Conservation (phyloP, 1,284 basidiomycete species). For the Calocybe gambosa region DNA sequence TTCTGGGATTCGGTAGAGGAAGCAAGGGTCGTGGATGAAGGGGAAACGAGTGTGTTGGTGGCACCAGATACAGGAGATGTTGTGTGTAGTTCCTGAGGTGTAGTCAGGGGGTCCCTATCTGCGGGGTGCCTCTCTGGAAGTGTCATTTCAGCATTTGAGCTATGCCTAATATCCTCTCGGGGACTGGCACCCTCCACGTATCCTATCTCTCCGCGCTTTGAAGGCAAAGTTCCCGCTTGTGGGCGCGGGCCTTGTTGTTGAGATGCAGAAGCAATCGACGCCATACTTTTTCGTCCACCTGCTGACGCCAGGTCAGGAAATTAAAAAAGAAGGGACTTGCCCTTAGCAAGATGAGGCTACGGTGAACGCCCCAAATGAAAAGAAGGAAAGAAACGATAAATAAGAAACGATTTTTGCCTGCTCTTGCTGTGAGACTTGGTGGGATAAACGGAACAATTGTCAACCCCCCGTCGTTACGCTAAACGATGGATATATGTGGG, state of each 20-base stretch:
- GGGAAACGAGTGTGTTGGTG: conserved; percentile 17
- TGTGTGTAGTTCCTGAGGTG: conserved; percentile 10
- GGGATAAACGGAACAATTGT: neutral
- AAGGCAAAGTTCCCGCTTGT: conserved; percentile 57
- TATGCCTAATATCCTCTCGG: conserved; percentile 15
- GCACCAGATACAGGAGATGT: conserved; percentile 15
- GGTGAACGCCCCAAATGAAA: conserved; percentile 2
- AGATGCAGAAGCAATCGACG: conserved; percentile 16
- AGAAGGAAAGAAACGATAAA: conserved; percentile 5
- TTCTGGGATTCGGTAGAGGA: conserved; percentile 17
- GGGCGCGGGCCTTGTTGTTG: conserved; percentile 25
- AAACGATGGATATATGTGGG: conserved; percentile 13
- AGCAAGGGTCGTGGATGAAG: conserved; percentile 17
- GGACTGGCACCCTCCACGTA: conserved; percentile 39
- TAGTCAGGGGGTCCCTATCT: conserved; percentile 34
- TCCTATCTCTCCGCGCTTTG: conserved; percentile 62
- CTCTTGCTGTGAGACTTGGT: conserved; percentile 8
- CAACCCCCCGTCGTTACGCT: conserved; percentile 10
- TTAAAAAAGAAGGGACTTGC: conserved; percentile 13
- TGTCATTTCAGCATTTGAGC: conserved; percentile 14
- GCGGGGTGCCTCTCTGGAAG: conserved; percentile 49
- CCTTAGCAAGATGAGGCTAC: conserved; percentile 17
- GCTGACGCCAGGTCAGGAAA: conserved; percentile 16
- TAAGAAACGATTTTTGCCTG: neutral
- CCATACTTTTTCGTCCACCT: conserved; percentile 11